These are phyloP conservation scores for Cystobasidium tubakii DNA, from an alignment of 768 basidiomycete genomes.

Conservation along the genomic window DNA sequence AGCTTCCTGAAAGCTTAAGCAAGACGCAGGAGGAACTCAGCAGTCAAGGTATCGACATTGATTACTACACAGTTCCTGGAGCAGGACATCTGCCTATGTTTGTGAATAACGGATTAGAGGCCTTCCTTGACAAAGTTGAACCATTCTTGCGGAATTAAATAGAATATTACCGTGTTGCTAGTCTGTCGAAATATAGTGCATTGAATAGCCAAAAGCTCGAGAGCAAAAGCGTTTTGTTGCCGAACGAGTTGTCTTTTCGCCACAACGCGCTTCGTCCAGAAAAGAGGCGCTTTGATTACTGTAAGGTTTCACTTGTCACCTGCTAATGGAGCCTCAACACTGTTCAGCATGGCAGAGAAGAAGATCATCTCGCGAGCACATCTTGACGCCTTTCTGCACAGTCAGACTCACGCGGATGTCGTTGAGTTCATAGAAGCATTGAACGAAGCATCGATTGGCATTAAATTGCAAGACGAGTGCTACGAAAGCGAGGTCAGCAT, in stretches of 20 bases:
- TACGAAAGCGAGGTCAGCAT: constrained; percentile 59
- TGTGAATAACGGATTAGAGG: constrained; percentile 38
- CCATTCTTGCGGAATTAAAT: constrained; percentile 9
- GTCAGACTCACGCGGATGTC: constrained; percentile 63
- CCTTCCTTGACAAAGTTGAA: constrained; percentile 19
- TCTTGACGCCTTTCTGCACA: constrained; percentile 72
- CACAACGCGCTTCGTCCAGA: background rate
- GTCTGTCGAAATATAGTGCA: no score
- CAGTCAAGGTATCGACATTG: constrained; percentile 41
- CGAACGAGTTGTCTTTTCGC: background rate
- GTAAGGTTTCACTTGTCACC: background rate
- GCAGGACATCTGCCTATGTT: constrained; percentile 49
- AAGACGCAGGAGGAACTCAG: constrained; percentile 43
- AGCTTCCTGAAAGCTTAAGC: constrained; percentile 46
- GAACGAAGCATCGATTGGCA: constrained; percentile 68
- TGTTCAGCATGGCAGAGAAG: constrained; percentile 37
- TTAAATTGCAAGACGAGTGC: constrained; percentile 66
- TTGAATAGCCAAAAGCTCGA: no score
- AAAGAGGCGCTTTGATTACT: background rate
- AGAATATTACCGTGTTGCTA: background rate
- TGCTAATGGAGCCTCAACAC: background rate
- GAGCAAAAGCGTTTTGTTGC: no score
- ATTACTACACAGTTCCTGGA: constrained; percentile 43
- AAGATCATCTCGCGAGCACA: constrained; percentile 68
- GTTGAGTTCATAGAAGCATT: constrained; percentile 66